Base-by-base conservation (phyloP, 257 asterid species). In the Capsicum baccatum region DNA sequence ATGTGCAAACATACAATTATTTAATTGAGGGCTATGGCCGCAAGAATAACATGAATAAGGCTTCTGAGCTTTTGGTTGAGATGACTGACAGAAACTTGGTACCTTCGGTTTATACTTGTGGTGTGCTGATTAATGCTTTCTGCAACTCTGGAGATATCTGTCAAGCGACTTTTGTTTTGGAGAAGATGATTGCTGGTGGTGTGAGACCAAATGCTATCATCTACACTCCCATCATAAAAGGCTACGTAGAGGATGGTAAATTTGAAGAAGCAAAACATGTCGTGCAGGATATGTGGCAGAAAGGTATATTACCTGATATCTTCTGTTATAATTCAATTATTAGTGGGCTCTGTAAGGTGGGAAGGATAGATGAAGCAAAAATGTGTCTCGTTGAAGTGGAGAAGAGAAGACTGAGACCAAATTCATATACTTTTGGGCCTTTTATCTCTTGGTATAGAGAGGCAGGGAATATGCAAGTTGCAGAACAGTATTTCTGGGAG, bases 361-460 rank as follows among this genome's bases (percentile, higher is more conserved):
- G 89, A 78, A 91, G 87, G 86, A 90, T 92, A 91, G 96, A 91
- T 79, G 97, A 95, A 74, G 98, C 98, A 66, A 87, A 64, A 84
- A 63, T 67, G 54, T 91, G 92, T 89, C 80, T 95, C 26, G 58
- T 64, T 71, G 93, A 90, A 82, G 92, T 94, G 98, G 85, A 73
- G 85, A 89, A 79, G 83, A 88, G 86, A 88, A 93, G 94, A 83
- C 81, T 95, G 82, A 85, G 15, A 76, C 97, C 97, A 62, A 95
- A 95, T 94, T 91, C 91, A 79, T 94, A 92, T 86, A 94, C 97
- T 64, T 92, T 85, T 84, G 98, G 97, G 86, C 90, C 95, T 50
- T 88, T 95, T 83, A 84, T 94, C 84, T 89, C 92, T 76, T 95
- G 91, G 82, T 88, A 90, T 86, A 82, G 87, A 8, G 94, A 92